Base-by-base conservation (phyloP, 2,329 filamentous ascomycete genomes). In the Trichoderma afroharzianum region DNA sequence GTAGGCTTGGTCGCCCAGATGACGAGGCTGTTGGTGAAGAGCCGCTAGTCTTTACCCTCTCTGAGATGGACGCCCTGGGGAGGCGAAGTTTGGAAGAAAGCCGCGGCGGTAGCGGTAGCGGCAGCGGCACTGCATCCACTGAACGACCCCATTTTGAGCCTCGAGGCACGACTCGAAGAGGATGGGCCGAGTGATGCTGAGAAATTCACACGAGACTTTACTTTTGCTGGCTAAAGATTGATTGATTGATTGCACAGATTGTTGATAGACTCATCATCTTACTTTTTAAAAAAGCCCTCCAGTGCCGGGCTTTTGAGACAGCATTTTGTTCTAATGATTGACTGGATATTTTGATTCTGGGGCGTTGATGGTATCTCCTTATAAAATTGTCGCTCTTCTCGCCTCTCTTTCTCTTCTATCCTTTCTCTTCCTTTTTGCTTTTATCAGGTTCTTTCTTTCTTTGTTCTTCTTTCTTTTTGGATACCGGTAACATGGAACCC, bases 21-120 rank as follows among this genome's bases (percentile, higher is more conserved):
- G 82, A 84, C 58, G 83, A 85, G 66, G 87, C 88, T 6, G 80
- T 84, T 28, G 90, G 92, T 72, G 91, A 92, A 69, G 91, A 93
- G 76, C 90, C 90, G 0, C 80, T 93, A 11, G 84, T 93, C 11
- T 93, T 93, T 79, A 90, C 91, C 74, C 89, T 93, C 85, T 92
- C 90, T 43, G 91, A 93, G 79, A 87, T 93, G 77, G 89, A 90
- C 74, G 83, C 87, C 21, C 85, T 86, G 70, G 85, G 86, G 58
- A 83, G 88, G 73, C 84, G 87, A 73, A 91, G 88, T 74, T 78
- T 90, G 8, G 89, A 91, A 74, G 88, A 90, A 73, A 81, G 80
- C 1, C 79, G 82, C 57, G 80, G 82, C 4, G 79, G 81, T 32
- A 78, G 79, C 26, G 81, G 81, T 71, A 43, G 82, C 57, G 80